A percentile compares a stretch with the other conserved stretches of the same genome.
Conservation (phyloP, 23 red algal species). For the Cyanidiococcus yangmingshanensis region DNA sequence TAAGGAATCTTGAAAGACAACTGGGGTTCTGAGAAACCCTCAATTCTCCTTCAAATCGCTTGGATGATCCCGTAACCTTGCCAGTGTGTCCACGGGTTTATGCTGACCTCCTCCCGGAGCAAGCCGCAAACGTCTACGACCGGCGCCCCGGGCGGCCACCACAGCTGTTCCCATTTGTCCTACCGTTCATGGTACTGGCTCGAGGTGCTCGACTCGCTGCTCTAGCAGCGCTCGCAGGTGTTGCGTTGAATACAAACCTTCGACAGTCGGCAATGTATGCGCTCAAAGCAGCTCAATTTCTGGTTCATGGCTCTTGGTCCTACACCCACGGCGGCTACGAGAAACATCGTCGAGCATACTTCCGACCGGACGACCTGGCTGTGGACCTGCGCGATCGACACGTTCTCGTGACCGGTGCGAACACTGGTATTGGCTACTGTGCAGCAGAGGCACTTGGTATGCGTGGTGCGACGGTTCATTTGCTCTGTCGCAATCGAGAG, state of each 20-base stretch:
- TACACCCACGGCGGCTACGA: constrained; percentile 48
- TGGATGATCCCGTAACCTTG: too few species aligned
- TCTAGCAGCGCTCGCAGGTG: neutral
- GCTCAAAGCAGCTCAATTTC: constrained; percentile 42
- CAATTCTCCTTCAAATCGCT: too few species aligned
- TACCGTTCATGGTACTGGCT: neutral
- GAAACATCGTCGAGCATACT: constrained; percentile 22
- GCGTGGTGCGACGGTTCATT: constrained; percentile 36
- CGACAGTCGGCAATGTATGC: neutral
- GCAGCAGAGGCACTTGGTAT: constrained; percentile 39
- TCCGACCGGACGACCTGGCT: constrained; percentile 18
- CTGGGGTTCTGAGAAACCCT: too few species aligned
- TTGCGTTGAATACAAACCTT: neutral
- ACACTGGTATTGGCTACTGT: constrained; percentile 50
- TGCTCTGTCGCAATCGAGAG: constrained; percentile 42
- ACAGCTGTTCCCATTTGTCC: too few species aligned
- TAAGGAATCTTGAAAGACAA: too few species aligned
- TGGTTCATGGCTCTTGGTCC: constrained; percentile 30
- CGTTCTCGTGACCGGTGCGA: constrained; percentile 63
- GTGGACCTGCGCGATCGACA: constrained; percentile 39
- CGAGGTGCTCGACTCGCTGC: neutral
- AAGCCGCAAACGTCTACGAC: too few species aligned
- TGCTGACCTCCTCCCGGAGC: too few species aligned
- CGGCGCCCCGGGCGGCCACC: too few species aligned
- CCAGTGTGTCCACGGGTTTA: too few species aligned